Base-by-base conservation (phyloP, 2,329 filamentous ascomycete species). In the Ceratocystis cacaofunesta region DNA sequence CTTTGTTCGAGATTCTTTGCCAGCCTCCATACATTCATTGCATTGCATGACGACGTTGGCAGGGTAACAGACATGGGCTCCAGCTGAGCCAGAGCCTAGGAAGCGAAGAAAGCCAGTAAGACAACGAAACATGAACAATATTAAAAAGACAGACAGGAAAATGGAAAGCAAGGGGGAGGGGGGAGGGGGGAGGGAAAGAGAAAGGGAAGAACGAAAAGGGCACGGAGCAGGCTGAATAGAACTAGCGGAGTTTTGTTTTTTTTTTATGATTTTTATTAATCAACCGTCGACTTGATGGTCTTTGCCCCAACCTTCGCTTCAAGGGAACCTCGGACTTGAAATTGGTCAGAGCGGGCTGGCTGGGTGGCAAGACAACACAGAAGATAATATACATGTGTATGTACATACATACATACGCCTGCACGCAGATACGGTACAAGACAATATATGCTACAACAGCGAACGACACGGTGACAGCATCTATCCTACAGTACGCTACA, bases 221-320 rank as follows among this genome's bases (percentile, higher is more conserved):
- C 52, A 57, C 10, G 28, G 55, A 32, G 55, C 55, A 58, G 55
- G 28, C 55, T 58, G 55, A 58, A 58, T 19, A 28, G 55, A 19
- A n/a, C n/a, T 52, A 25, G 48, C n/a, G 12, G 55, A 25, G 12
- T 15, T 57, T 57, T 32, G 4, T n/a, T 28, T 30, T 55, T 55
- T 28, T 12, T n/a, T 30, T 25, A 5, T 28, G 6, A 8, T 52
- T 25, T 25, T 15, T 52, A 12, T 15, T 52, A 15, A 41, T 41
- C 36, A 41, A 12, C 36, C 36, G 48, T 25, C 15, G n/a, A 52
- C n/a, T 52, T 2, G 46, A 19, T 32, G 28, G 52, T 25, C 28
- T 30, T 57, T 57, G 55, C 30, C 55, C 55, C 55, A 58, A n/a
- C 55, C 55, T 41, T 58, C 55, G 55, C 55, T 58, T 58, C 55